These are phyloP conservation scores for Tolypocladium amazonense DNA, from an alignment of 2,329 filamentous ascomycete species.

Conservation along the genomic window DNA sequence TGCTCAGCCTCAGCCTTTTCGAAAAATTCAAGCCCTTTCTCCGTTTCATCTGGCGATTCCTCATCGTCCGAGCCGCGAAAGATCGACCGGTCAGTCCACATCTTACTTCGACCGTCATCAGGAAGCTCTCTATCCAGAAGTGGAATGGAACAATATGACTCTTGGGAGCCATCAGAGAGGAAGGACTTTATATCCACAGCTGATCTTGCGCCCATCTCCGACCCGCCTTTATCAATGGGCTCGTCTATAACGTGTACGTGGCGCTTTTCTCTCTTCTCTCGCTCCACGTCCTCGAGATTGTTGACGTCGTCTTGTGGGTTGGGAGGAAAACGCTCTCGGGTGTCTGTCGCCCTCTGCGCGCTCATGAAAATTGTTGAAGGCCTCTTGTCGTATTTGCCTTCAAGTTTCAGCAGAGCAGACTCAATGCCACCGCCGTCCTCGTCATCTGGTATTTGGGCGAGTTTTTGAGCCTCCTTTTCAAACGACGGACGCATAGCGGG, in stretches of 20 bases:
- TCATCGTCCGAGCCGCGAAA: slow-evolving; percentile 37
- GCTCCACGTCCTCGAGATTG: not conserved
- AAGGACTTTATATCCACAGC: slow-evolving; percentile 33
- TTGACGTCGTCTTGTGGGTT: not conserved
- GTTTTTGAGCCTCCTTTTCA: slow-evolving; percentile 75
- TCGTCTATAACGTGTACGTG: slow-evolving; percentile 34
- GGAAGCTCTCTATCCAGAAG: slow-evolving; percentile 58
- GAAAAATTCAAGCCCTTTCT: slow-evolving; percentile 4
- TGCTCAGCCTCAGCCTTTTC: slow-evolving; percentile 18
- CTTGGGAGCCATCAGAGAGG: slow-evolving; percentile 52
- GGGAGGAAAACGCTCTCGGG: not conserved
- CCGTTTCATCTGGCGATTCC: slow-evolving; percentile 12
- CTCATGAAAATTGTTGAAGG: slow-evolving; percentile 22
- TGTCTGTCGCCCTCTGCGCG: not conserved
- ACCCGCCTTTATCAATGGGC: slow-evolving; percentile 11
- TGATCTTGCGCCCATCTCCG: slow-evolving; percentile 14
- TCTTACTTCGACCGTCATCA: slow-evolving; percentile 36
- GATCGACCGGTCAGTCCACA: slow-evolving; percentile 46
- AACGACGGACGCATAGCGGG: slow-evolving; percentile 65
- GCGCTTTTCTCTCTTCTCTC: slow-evolving; percentile 35
- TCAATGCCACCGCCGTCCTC: slow-evolving; percentile 75
- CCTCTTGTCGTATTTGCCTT: slow-evolving; percentile 67
- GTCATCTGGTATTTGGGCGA: slow-evolving; percentile 83
- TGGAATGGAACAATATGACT: slow-evolving; percentile 68
- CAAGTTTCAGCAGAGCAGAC: slow-evolving; percentile 82